Conservation (phyloP, 2,329 filamentous ascomycete species). For the Thermothelomyces thermophilus region DNA sequence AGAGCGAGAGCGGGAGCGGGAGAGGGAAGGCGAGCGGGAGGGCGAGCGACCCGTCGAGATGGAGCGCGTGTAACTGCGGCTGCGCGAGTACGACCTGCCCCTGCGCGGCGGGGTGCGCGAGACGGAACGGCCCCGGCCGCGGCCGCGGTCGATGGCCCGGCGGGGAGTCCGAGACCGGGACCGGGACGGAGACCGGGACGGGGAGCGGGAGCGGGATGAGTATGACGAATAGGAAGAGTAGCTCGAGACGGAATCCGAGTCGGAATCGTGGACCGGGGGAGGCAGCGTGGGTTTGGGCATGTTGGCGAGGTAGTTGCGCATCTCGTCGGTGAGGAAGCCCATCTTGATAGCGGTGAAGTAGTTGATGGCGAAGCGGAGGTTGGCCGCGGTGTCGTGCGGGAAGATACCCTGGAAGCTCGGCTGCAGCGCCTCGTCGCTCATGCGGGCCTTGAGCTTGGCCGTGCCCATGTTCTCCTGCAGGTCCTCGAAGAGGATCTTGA, state of each 20-base stretch:
- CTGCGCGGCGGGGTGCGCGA: conserved; percentile 27
- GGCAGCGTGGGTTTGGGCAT: conserved; percentile 78
- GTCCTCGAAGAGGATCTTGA: conserved; percentile 96
- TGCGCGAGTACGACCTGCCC: conserved; percentile 21
- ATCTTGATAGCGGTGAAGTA: conserved; percentile 98
- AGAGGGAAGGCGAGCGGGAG: conserved; percentile 16
- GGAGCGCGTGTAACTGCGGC: conserved; percentile 22
- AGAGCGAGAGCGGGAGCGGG: conserved; percentile 8
- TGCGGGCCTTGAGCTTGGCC: conserved; percentile 65
- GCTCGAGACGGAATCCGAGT: conserved; percentile 67
- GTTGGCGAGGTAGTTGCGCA: conserved; percentile 85
- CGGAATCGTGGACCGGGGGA: conserved; percentile 56
- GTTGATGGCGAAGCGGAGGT: conserved; percentile 96
- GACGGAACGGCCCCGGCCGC: conserved; percentile 32
- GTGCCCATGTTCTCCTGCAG: conserved; percentile 82
- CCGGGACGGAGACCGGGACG: conserved; percentile 31
- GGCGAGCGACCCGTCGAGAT: conserved; percentile 12
- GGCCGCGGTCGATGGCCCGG: conserved; percentile 31
- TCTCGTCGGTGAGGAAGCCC: conserved; percentile 88
- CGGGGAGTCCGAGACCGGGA: conserved; percentile 31
- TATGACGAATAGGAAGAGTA: conserved; percentile 69
- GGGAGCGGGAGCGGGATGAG: conserved; percentile 44
- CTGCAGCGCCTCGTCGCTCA: conserved; percentile 72
- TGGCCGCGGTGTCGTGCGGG: conserved; percentile 79
- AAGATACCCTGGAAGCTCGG: conserved; percentile 80